Base-by-base conservation (phyloP, 2,329 filamentous ascomycete genomes). In the Chrysoporthe deuterocubensis region DNA sequence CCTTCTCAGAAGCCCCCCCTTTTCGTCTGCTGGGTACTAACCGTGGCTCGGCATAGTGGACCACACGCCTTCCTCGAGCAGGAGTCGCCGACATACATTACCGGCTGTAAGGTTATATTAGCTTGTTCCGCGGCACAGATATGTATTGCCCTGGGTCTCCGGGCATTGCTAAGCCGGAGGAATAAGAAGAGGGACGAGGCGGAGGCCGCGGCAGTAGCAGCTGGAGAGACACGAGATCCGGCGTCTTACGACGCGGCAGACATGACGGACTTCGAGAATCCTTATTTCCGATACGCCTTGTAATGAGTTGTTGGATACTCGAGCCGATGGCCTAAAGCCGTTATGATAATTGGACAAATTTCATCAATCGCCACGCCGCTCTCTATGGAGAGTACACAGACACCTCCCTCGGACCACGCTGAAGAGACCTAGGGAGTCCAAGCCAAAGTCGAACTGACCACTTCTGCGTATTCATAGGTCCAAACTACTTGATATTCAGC, bases 71-170 rank as follows among this genome's bases (percentile, higher is more conserved):
- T 84, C 71, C 68, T 84, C 2, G 77, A 76, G 0, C 63, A 72
- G 0, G 83, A 85, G 70, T 76, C 82, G 0, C 84, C 84, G 0
- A 72, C 79, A 0, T 88, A 87, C 42, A 75, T 77, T 42, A 86
- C 85, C 0, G 86, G 85, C 0, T 85, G 82, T 63, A 85, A 82
- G 66, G 75, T 85, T 8, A 82, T 84, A 18, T 73, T 87, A 3
- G 80, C 78, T 26, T 85, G 83, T 70, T 76, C 81, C 7, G 79
- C 76, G 21, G 76, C 75, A 9, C 81, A 83, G 69, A 73, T 83
- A n/a, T 74, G 74, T 18, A 70, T 81, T 18, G 77, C 78, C n/a
- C 61, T 79, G 57, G 64, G 62, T 18, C 59, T 82, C 71, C 72
- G 81, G 34, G 67, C 76, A 32, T 69, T 81, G 50, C 69, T 83